Evolutionary conservation across 1,284 basidiomycete genomes (phyloP), one percentile per base, ranked within the genome.

Genomic region (Ustilago curta): DNA sequence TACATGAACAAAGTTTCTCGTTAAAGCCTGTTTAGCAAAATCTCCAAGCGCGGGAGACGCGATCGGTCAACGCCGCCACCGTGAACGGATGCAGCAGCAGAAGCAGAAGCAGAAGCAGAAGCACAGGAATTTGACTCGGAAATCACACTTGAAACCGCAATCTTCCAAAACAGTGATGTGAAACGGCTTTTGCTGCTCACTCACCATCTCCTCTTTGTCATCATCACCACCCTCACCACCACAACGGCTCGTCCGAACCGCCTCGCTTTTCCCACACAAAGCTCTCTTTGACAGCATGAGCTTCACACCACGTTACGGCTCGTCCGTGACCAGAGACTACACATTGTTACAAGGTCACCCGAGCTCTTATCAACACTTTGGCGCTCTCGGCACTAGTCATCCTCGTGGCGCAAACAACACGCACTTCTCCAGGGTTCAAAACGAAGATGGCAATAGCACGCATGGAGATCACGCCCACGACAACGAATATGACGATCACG

Each of bases 241-340:
- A 56, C 29, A 53, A n/a, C 50, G 29, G 23, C 51, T 19, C 3
- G 6, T 44, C 12, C 16, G 21, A 52, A 37, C 14, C 27, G 19
- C 35, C 53, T 35, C 3, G 6, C 31, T 16, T 29, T 14, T 12
- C 44, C 23, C 25, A 5, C 27, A 37, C 37, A 27, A 19, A 21
- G 48, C 29, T 19, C 14, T 35, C 19, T 35, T 37, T 23, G 42
- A 8, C 27, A 47, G 43, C 19, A 76, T 76, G 73, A 71, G 69
- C 59, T 72, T 76, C 56, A 65, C 69, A n/a, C 58, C 68, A 8
- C 73, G 73, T 19, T 76, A 76, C 56, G 62, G 73, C 37, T 76
- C 73, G 37, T 76, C 73, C 53, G 69, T 76, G 21, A 54, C 73
- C 21, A 58, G 73, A 29, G 73, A 76, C 59, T 76, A 76, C 29